phyloP scores from a whole-genome alignment of 768 basidiomycete species.

The Cystobasidium onofrii region DNA sequence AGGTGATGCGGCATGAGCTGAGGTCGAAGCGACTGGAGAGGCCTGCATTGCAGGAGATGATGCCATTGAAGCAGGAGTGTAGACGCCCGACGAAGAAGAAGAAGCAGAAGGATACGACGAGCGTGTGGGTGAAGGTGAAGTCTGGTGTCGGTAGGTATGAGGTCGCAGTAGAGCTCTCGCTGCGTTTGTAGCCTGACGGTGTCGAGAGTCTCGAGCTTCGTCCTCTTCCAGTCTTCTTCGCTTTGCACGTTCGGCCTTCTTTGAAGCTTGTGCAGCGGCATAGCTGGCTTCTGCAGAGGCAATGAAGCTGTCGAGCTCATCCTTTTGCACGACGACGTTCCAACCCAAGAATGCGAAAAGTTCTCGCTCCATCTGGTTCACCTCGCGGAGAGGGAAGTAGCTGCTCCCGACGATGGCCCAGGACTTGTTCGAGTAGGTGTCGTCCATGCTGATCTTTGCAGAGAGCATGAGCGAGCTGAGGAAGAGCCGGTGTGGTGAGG shows the following conservation, averaged over 20 bases:
- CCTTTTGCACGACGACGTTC: conserved; percentile 41
- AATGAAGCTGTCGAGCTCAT: conserved; percentile 37
- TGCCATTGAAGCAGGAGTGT: neutral
- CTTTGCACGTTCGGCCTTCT: neutral
- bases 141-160: conserved; percentile 18
- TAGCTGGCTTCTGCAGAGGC: conserved; percentile 7
- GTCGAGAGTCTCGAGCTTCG: conserved; percentile 36
- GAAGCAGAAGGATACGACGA: conserved; percentile 4
- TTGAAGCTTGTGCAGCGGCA: neutral
- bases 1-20: conserved; percentile 3
- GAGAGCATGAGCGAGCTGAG: conserved; percentile 75
- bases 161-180: conserved; percentile 40
- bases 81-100: neutral
- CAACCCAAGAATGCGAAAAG: conserved; percentile 72
- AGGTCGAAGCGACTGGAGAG: neutral
- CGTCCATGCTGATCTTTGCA: conserved; percentile 70
- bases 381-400: conserved; percentile 74
- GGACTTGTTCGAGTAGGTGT: conserved; percentile 86
- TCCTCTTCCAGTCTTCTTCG: neutral
- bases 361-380: conserved; percentile 94
- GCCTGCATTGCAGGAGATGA: neutral
- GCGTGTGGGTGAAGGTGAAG: conserved; percentile 15
- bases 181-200: conserved; percentile 39
- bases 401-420: conserved; percentile 85
- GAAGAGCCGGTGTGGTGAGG: conserved; percentile 79